A percentile compares a stretch with the other conserved stretches of the same genome.
phyloP scores from a whole-genome alignment of 2,329 filamentous ascomycete species.

The Xylariaceae sp. region DNA sequence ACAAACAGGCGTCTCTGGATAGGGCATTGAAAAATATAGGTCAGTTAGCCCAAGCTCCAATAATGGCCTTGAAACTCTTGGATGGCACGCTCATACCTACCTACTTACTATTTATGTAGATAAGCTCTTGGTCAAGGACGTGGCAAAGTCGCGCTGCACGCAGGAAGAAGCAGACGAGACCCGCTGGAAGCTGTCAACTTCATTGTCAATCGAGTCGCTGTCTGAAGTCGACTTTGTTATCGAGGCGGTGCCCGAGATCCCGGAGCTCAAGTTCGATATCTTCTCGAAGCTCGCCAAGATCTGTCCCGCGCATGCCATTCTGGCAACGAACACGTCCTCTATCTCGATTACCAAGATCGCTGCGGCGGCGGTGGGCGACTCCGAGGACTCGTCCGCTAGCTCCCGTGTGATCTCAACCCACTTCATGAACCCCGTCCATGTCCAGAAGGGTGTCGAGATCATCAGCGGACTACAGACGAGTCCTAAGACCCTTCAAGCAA shows the following conservation, averaged over 20 bases:
- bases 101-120: constrained; percentile 44
- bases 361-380: constrained; percentile 72
- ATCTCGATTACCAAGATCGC: constrained; percentile 97
- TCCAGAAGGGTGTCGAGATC: constrained; percentile 97
- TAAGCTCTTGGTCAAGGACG: constrained; percentile 89
- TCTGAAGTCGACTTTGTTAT: constrained; percentile 92
- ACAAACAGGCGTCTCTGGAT: constrained; percentile 74
- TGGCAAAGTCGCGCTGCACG: constrained; percentile 79
- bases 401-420: constrained; percentile 92
- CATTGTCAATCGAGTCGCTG: constrained; percentile 70
- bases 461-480: constrained; percentile 93
- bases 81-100: constrained; percentile 12
- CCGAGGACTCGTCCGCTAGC: constrained; percentile 72
- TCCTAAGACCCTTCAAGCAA: constrained; percentile 70
- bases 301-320: constrained; percentile 76
- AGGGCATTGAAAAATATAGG: constrained; percentile 88
- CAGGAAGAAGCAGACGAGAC: constrained; percentile 72
- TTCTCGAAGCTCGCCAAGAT: constrained; percentile 78
- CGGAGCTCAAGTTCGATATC: constrained; percentile 78
- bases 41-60: constrained; percentile 46
- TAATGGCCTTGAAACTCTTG: neutral
- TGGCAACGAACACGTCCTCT: constrained; percentile 97
- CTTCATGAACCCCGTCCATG: constrained; percentile 98
- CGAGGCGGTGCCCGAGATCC: constrained; percentile 92
- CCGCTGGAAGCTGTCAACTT: constrained; percentile 62